phyloP scores from a whole-genome alignment of 768 basidiomycete species.

The Infundibulicybe gibba region DNA sequence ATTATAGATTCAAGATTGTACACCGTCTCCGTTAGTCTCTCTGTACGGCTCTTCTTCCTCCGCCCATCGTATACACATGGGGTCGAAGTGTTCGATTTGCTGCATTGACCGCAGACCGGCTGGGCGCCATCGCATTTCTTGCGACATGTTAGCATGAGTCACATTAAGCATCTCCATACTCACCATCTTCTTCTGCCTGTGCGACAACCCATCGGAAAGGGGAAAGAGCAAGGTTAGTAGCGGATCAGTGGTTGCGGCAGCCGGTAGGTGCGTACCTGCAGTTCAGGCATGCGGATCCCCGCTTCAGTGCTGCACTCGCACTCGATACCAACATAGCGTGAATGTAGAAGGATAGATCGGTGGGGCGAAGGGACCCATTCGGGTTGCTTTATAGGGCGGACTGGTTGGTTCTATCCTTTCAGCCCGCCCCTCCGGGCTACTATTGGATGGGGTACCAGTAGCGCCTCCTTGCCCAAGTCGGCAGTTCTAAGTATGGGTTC shows the following conservation, averaged over 20 bases:
- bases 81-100: conserved; percentile 45
- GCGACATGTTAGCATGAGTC: neutral
- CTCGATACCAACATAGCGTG: too few relatives aligned
- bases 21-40: conserved; percentile 55
- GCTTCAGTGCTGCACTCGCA: too few relatives aligned
- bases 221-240: conserved; percentile 2
- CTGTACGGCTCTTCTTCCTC: conserved; percentile 55
- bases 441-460: too few relatives aligned
- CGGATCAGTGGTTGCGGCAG: neutral
- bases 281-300: conserved; percentile 30
- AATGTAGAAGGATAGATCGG: too few relatives aligned
- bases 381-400: too few relatives aligned
- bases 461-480: too few relatives aligned
- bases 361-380: too few relatives aligned
- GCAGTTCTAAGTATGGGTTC: too few relatives aligned
- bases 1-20: conserved; percentile 48
- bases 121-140: conserved; percentile 62
- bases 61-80: conserved; percentile 62
- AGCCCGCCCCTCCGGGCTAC: too few relatives aligned
- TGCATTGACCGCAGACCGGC: conserved; percentile 54
- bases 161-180: conserved; percentile 7
- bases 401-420: too few relatives aligned
- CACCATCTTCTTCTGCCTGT: conserved; percentile 43
- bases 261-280: conserved; percentile 30
- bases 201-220: neutral